A percentile compares a stretch with the other conserved stretches of the same genome.
Conservation (phyloP, 345 rosid genomes). For the Salix viminalis region DNA sequence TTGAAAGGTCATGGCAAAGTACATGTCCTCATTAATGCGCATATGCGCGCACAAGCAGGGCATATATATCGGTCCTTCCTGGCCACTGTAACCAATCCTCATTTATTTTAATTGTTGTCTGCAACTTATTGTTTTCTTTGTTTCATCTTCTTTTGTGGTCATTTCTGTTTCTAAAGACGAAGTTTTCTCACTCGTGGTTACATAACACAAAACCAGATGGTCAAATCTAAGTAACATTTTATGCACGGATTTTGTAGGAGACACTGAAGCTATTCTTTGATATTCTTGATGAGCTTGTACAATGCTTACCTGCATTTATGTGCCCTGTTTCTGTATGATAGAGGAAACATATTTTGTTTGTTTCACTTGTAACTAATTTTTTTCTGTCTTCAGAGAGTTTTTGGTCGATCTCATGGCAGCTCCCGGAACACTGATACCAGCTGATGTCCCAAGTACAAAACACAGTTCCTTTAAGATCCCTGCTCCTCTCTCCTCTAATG, state of each 20-base stretch:
- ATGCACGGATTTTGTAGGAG: background rate
- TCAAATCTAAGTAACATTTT: background rate
- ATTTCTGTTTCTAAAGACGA: background rate
- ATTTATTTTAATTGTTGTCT: background rate
- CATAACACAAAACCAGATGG: background rate
- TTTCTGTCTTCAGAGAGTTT: constrained; percentile 72
- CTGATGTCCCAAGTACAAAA: constrained; percentile 65
- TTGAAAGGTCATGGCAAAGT: background rate
- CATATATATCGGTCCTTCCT: background rate
- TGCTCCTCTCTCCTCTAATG: constrained; percentile 39
- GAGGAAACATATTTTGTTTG: constrained; percentile 9
- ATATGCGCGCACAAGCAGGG: background rate
- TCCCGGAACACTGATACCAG: constrained; percentile 98
- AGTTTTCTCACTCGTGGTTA: background rate
- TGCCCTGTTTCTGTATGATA: background rate
- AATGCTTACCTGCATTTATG: background rate
- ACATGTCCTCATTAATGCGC: background rate
- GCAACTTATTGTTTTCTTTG: background rate
- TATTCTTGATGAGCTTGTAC: background rate
- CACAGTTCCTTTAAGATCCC: constrained; percentile 50
- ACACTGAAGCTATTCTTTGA: background rate
- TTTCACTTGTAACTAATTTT: constrained; percentile 17
- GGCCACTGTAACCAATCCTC: background rate
- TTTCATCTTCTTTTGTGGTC: background rate
- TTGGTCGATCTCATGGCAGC: constrained; percentile 99